Evolutionary conservation across 768 basidiomycete genomes (phyloP), one percentile per base, ranked within the genome.

Genomic region (Hysterangium stoloniferum): DNA sequence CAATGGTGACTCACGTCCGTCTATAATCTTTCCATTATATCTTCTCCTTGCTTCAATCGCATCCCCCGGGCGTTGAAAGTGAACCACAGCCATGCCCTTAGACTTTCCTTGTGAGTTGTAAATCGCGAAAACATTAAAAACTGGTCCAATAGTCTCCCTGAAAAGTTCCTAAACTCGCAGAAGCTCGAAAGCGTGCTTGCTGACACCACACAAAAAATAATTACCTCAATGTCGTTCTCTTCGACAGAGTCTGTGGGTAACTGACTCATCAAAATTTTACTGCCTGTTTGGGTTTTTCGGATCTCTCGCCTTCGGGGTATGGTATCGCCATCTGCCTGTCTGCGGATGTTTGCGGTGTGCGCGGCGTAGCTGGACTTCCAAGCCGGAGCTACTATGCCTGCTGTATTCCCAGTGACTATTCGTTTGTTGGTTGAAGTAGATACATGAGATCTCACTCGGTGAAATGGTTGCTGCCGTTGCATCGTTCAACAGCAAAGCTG

Each of bases 31-130:
- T 38, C 84, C 84, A 56, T 88, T 71, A 58, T 85, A 89, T 65
- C 84, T 87, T 22, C 69, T 61, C 33, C 76, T 75, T 7, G 86
- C 86, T 34, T 77, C 55, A 1, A 62, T 66, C 6, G 86, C 86
- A 64, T 86, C 83, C 1, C 72, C 78, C 6, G 74, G 54, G 28
- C 80, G 74, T 57, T 79, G 74, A 58, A 89, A 89, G 0, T 69
- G 59, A 2, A 88, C 82, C 12, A 89, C 64, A 2, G 86, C 86
- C 85, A 88, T 87, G 17, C 86, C 86, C 59, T 85, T 87, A 38
- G 85, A 84, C 48, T 71, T 73, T 0, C 79, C 86, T 58, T 86
- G 80, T 2, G 77, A 79, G 62, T 88, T 89, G 68, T 84, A 83
- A 15, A 87, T 74, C 58, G 88, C 58, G 54, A 88, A 84, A 24